Conservation (phyloP, 208 protist species). For the Acanthamoeba culbertsoni region DNA sequence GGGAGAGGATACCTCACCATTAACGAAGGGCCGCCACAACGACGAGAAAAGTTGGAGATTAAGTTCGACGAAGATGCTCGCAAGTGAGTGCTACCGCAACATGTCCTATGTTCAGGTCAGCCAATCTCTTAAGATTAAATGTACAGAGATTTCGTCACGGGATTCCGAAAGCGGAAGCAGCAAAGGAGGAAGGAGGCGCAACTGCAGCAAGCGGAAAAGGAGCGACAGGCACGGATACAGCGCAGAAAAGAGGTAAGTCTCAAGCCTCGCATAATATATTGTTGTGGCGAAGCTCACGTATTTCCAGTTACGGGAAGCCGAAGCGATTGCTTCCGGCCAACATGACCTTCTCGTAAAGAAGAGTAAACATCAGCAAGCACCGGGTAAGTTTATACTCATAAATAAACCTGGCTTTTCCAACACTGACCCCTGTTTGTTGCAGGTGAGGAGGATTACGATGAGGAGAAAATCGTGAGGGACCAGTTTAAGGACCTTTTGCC, state of each 20-base stretch:
- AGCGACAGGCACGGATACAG: constrained; percentile 16
- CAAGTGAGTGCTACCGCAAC: neutral
- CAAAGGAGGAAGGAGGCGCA: neutral
- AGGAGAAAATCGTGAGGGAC: neutral
- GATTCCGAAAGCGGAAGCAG: constrained; percentile 32
- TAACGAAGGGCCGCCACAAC: neutral
- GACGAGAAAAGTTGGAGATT: neutral
- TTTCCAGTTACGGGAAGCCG: neutral
- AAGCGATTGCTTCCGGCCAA: neutral
- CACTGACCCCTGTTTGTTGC: neutral
- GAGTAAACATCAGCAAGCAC: constrained; percentile 5
- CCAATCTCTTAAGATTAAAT: neutral
- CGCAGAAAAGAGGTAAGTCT: neutral
- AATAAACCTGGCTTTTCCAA: too few relatives aligned
- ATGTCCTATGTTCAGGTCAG: neutral
- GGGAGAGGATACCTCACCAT: neutral
- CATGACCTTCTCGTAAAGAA: neutral
- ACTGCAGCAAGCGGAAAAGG: neutral
- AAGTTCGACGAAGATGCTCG: neutral
- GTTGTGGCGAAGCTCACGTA: too few relatives aligned
- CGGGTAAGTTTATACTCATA: neutral
- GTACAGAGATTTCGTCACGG: constrained; percentile 22
- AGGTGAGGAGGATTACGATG: neutral
- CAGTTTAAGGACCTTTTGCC: neutral
- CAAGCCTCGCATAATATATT: too few relatives aligned